These are phyloP conservation scores for Pelargonium fulgidum DNA, from an alignment of 441 rosid genomes.

Conservation along the genomic window DNA sequence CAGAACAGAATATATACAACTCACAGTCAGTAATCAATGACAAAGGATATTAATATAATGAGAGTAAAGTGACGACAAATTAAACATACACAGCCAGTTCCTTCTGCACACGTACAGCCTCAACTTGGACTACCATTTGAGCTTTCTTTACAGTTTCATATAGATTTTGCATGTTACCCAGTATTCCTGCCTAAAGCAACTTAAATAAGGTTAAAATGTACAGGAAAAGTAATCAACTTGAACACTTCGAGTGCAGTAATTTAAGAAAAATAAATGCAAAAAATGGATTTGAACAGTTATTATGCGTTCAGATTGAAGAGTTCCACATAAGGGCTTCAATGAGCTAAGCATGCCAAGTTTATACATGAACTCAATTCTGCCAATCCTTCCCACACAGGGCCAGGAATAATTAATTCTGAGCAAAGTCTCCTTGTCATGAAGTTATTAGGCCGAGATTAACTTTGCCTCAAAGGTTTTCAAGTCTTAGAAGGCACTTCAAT, in stretches of 20 bases:
- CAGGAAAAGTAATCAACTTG: neutral
- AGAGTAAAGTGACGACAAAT: neutral
- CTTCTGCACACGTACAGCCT: constrained; percentile 85
- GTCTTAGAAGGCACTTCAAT: neutral
- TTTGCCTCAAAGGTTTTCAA: neutral
- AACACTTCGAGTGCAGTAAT: neutral
- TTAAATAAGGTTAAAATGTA: neutral
- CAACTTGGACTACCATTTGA: constrained; percentile 93
- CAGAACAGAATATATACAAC: neutral
- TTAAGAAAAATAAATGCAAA: neutral
- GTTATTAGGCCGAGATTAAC: neutral
- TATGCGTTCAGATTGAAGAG: neutral
- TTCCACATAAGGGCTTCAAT: neutral
- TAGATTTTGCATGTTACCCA: constrained; percentile 84
- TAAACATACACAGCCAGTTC: constrained; percentile 72
- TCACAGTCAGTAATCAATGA: neutral
- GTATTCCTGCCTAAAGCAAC: constrained; percentile 67
- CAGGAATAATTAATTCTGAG: neutral
- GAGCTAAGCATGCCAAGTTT: neutral
- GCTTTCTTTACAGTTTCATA: constrained; percentile 92
- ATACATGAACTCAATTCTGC: neutral
- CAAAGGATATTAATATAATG: neutral
- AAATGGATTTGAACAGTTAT: neutral
- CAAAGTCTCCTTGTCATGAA: neutral
- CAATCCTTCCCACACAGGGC: neutral